Percentiles rank a stretch among this genome's conserved stretches.
Conservation (phyloP, 1,284 basidiomycete species). For the Neonothopanus nambi region DNA sequence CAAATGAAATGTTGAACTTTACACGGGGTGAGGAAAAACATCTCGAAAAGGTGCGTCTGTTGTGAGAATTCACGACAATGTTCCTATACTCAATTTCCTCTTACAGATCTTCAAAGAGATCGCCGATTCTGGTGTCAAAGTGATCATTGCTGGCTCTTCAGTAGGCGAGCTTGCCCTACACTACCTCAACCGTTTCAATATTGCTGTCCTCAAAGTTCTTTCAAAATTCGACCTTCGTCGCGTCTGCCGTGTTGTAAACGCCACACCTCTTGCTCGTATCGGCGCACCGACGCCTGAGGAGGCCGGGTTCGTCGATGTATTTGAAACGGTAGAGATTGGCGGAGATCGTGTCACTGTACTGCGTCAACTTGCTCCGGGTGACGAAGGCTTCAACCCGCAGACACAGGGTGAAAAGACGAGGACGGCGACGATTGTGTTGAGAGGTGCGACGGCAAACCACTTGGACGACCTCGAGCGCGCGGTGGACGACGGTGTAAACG, state of each 20-base stretch:
- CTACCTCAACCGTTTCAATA: slow-evolving; percentile 92
- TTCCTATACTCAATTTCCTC: not conserved
- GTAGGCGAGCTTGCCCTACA: slow-evolving; percentile 97
- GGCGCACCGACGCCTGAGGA: slow-evolving; percentile 97
- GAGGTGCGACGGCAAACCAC: slow-evolving; percentile 95
- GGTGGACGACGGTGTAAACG: slow-evolving; percentile 96
- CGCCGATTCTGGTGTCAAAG: slow-evolving; percentile 91
- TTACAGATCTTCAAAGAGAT: slow-evolving; percentile 95
- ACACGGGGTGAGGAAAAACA: slow-evolving; percentile 95
- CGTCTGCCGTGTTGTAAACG: slow-evolving; percentile 92
- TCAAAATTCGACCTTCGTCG: slow-evolving; percentile 98
- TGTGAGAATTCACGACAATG: not conserved
- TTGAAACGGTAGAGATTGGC: slow-evolving; percentile 96
- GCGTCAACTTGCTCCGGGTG: slow-evolving; percentile 74
- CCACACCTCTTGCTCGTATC: slow-evolving; percentile 93
- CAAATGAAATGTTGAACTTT: slow-evolving; percentile 96
- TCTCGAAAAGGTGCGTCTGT: slow-evolving; percentile 76
- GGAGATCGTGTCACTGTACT: slow-evolving; percentile 98
- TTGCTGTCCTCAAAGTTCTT: slow-evolving; percentile 95
- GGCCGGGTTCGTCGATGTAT: slow-evolving; percentile 90
- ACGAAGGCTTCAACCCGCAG: slow-evolving; percentile 56
- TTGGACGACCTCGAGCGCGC: slow-evolving; percentile 96
- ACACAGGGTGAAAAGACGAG: slow-evolving; percentile 66
- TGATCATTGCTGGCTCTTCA: slow-evolving; percentile 91
- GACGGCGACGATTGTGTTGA: slow-evolving; percentile 92